These are phyloP conservation scores for Prinsepia uniflora DNA, from an alignment of 306 rosid species.

Conservation along the genomic window DNA sequence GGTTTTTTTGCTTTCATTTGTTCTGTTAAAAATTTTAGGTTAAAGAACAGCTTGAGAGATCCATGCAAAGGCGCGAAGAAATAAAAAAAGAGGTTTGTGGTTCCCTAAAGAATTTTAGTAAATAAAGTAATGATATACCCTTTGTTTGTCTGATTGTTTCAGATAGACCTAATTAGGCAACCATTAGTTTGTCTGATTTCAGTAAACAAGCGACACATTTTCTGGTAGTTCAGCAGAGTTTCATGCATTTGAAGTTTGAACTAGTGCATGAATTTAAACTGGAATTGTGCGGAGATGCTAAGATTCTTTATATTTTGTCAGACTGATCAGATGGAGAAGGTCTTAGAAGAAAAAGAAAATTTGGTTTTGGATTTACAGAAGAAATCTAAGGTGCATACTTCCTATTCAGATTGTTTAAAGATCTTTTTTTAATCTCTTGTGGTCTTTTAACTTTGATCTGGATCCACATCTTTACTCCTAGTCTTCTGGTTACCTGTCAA, in stretches of 20 bases:
- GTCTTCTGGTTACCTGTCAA: slow-evolving; percentile 9
- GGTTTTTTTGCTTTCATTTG: slow-evolving; percentile 4
- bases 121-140: slow-evolving; percentile 7
- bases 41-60: slow-evolving; percentile 57
- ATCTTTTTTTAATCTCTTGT: slow-evolving; percentile 16
- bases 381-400: slow-evolving; percentile 53
- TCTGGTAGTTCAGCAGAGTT: neutral
- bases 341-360: slow-evolving; percentile 38
- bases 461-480: slow-evolving; percentile 4
- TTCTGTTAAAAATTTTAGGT: slow-evolving; percentile 35
- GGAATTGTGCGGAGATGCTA: slow-evolving; percentile 20
- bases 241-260: neutral
- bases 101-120: slow-evolving; percentile 14
- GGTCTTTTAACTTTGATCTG: slow-evolving; percentile 4
- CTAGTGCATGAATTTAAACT: neutral
- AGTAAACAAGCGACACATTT: slow-evolving; percentile 2
- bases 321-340: slow-evolving; percentile 56
- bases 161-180: neutral
- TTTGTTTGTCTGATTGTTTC: neutral
- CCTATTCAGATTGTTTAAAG: neutral
- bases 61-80: slow-evolving; percentile 49
- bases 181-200: slow-evolving; percentile 11
- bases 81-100: slow-evolving; percentile 71
- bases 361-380: slow-evolving; percentile 56
- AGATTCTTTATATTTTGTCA: slow-evolving; percentile 32